Evolutionary conservation across 2,329 filamentous ascomycete genomes (phyloP), one percentile per base, ranked within the genome.

Genomic region (Nigrospora oryzae): DNA sequence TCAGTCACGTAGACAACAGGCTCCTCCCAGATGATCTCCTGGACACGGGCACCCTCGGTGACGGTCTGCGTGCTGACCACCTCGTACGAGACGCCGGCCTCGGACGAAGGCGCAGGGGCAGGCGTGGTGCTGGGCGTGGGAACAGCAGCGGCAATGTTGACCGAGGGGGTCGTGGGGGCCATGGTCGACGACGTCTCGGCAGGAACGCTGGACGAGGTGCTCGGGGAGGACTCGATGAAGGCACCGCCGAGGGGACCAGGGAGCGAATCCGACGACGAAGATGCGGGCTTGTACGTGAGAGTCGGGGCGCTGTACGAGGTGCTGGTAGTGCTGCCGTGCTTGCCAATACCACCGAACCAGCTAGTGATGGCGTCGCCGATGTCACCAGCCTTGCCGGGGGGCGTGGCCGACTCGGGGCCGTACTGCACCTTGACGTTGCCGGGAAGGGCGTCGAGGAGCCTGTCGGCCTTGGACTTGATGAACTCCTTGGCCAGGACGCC

Each of bases 361-460:
- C 55, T 53, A n/a, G 54, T 51, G 31, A 55, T 42, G 14, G 50
- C 34, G 5, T 47, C 36, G 11, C 37, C 30, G 11, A 31, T 31
- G 5, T 43, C 43, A 16, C 30, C 34, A 31, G 49, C 38, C 7
- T 33, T 49, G 37, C 48, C 34, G 45, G 52, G 43, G 45, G 52
- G 43, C n/a, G 52, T 53, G 35, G 47, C 58, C 8, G 52, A 53
- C 47, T 59, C 40, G 13, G 57, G 57, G 11, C 56, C 57, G 32
- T 49, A 55, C 39, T 63, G 58, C 47, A 84, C 70, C 6, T 60
- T 49, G 16, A 80, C 64, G 47, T 77, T 73, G 37, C 89, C 87
- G 5, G 89, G 88, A 16, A 95, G 75, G 37, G 71, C 68, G 12
- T 69, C 60, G 44, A 79, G 63, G 7, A 76, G 69, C 11, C 79